These are phyloP conservation scores for Lyophyllum decastes DNA, from an alignment of 768 basidiomycete genomes.

Conservation along the genomic window DNA sequence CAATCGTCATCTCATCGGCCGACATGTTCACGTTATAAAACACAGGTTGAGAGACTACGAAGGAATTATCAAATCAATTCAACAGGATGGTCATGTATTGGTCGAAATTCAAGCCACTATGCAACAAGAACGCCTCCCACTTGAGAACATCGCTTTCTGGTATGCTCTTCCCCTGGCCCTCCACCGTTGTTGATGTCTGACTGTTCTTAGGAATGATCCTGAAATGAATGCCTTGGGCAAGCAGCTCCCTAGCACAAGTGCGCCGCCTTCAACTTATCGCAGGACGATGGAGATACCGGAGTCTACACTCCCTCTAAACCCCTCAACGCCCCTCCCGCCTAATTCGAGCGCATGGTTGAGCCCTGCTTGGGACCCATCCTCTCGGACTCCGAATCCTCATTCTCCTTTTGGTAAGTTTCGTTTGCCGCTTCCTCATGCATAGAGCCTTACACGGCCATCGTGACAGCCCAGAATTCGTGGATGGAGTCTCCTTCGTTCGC, in stretches of 20 bases:
- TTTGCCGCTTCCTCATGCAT: neutral
- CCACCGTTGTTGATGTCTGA: no score
- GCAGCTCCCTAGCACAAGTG: no score
- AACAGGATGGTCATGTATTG: neutral
- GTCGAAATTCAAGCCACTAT: neutral
- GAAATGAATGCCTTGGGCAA: no score
- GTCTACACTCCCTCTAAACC: neutral
- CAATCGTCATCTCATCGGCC: neutral
- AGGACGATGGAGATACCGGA: neutral
- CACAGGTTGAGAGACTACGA: neutral
- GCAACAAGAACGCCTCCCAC: neutral
- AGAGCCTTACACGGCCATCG: no score
- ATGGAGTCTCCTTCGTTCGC: neutral
- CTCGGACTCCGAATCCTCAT: slow-evolving; percentile 1
- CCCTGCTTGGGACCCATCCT: no score
- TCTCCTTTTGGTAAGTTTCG: neutral
- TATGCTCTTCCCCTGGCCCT: neutral
- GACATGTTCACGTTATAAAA: neutral
- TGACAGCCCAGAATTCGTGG: slow-evolving; percentile 2
- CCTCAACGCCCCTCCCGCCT: slow-evolving; percentile 7
- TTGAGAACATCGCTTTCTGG: neutral
- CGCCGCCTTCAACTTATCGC: neutral
- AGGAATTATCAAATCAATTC: neutral
- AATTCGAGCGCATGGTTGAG: neutral
- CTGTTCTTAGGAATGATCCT: no score